phyloP scores from a whole-genome alignment of 805 yeast species.

The Candida sphagnicola region DNA sequence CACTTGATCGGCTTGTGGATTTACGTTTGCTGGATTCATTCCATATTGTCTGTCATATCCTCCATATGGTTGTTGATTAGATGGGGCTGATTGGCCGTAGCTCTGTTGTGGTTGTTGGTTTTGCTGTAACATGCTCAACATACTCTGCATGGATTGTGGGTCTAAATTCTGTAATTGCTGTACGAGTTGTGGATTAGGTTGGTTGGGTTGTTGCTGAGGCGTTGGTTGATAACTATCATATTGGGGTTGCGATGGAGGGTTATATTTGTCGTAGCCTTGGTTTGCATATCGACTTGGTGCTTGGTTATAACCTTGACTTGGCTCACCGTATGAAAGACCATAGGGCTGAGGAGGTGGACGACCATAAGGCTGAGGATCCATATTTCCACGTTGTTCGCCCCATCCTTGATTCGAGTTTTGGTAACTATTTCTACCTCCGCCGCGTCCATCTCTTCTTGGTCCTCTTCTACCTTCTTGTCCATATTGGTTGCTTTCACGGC shows the following conservation, averaged over 20 bases:
- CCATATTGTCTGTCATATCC: slow-evolving; percentile 5
- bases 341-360: slow-evolving; percentile 11
- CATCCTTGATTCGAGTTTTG: slow-evolving; percentile 3
- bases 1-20: slow-evolving; percentile 20
- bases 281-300: slow-evolving; percentile 8
- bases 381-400: slow-evolving; percentile 2
- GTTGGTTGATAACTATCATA: slow-evolving; percentile 3
- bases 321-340: slow-evolving; percentile 12
- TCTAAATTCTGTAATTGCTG: slow-evolving; percentile 6
- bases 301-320: slow-evolving; percentile 5
- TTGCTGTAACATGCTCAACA: slow-evolving; percentile 25
- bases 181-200: slow-evolving; percentile 2
- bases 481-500: slow-evolving; percentile 9
- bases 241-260: slow-evolving; percentile 3
- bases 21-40: slow-evolving; percentile 4
- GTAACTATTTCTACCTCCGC: slow-evolving; percentile 8
- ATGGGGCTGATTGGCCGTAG: slow-evolving; percentile 7
- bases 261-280: slow-evolving; percentile 5
- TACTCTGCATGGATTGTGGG: slow-evolving; percentile 25
- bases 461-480: slow-evolving; percentile 7
- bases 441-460: slow-evolving; percentile 11
- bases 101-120: slow-evolving; percentile 21
- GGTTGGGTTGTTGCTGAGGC: not conserved
- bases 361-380: slow-evolving; percentile 8
- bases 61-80: slow-evolving; percentile 8